phyloP scores from a whole-genome alignment of 2,329 filamentous ascomycete genomes.

The Aureobasidium pullulans region DNA sequence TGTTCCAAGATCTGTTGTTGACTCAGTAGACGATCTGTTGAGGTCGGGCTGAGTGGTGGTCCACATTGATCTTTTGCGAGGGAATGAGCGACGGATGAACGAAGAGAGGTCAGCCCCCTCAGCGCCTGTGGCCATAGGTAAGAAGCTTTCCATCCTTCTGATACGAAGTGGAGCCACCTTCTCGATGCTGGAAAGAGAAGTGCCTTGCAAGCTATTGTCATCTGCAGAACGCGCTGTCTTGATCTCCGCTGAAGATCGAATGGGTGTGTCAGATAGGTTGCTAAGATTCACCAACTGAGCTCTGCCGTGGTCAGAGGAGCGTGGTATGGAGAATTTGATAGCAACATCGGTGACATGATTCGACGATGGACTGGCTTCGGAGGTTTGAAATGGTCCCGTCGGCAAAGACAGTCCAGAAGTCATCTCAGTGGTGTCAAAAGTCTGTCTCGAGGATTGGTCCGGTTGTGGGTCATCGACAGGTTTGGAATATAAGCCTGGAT shows the following conservation, averaged over 20 bases:
- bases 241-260: neutral
- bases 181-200: conserved; percentile 18
- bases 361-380: conserved; percentile 13
- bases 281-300: conserved; percentile 28
- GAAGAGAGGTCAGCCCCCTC: conserved; percentile 16
- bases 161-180: conserved; percentile 29
- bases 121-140: neutral
- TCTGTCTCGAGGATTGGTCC: neutral
- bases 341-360: conserved; percentile 31
- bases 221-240: conserved; percentile 18
- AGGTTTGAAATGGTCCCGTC: neutral
- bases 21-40: conserved; percentile 17
- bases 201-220: conserved; percentile 13
- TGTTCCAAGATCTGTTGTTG: conserved; percentile 22
- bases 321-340: conserved; percentile 31
- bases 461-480: neutral
- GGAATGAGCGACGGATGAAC: conserved; percentile 18
- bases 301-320: conserved; percentile 29
- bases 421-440: neutral
- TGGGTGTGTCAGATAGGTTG: neutral
- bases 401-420: neutral
- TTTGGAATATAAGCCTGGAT: neutral
- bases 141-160: conserved; percentile 21
- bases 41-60: conserved; percentile 8
- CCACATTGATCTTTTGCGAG: conserved; percentile 16